Conservation (phyloP, 768 basidiomycete species). For the Lactarius vividus region DNA sequence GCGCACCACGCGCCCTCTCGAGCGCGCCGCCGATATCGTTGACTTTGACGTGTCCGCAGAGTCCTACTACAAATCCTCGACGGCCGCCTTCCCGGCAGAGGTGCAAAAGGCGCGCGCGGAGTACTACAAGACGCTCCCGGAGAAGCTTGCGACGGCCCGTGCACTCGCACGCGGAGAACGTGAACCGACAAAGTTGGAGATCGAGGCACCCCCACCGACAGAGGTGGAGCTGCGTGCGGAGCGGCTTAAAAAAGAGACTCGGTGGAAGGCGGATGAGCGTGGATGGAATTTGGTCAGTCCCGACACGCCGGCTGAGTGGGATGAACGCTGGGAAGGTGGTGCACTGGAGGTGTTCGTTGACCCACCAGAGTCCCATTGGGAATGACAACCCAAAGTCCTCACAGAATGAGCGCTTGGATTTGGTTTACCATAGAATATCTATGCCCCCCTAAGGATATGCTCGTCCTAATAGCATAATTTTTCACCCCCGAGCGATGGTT, state of each 20-base stretch:
- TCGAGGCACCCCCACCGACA: constrained; percentile 71
- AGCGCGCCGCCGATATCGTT: constrained; percentile 47
- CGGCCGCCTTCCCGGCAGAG: constrained; percentile 49
- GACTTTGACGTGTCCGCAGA: constrained; percentile 73
- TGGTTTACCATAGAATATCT: background rate
- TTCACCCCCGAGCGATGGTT: background rate
- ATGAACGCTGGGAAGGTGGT: constrained; percentile 60
- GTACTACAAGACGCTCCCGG: constrained; percentile 72
- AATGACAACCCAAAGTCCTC: background rate
- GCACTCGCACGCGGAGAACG: constrained; percentile 70
- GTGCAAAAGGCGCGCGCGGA: constrained; percentile 67
- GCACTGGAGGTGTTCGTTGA: constrained; percentile 60
- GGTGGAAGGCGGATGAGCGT: constrained; percentile 76
- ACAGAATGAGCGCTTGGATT: background rate
- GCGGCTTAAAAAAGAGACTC: constrained; percentile 81
- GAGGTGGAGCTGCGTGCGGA: constrained; percentile 89
- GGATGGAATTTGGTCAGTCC: constrained; percentile 80
- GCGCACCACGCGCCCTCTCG: constrained; percentile 58
- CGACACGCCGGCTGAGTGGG: constrained; percentile 67
- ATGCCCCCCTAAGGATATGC: constrained; percentile 4
- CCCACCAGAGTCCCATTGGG: constrained; percentile 31
- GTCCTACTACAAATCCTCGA: constrained; percentile 62
- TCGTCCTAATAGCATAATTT: constrained; percentile 6
- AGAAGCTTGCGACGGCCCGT: constrained; percentile 67
- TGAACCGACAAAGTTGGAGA: constrained; percentile 85